These are phyloP conservation scores for Cladosporium oxysporum DNA, from an alignment of 2,329 filamentous ascomycete genomes.

Conservation along the genomic window DNA sequence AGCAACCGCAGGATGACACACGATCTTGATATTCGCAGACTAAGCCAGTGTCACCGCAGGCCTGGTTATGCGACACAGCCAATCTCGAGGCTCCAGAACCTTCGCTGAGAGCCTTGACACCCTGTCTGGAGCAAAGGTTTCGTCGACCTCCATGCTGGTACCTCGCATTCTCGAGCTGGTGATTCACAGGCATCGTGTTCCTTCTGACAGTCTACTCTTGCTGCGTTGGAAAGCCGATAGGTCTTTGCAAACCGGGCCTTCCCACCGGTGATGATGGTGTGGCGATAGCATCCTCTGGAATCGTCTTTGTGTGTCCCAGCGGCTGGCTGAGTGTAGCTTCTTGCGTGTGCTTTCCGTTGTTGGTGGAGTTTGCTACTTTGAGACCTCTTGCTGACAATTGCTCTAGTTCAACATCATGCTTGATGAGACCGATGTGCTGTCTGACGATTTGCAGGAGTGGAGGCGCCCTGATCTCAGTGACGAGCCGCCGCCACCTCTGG, in stretches of 20 bases:
- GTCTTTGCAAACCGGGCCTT: not conserved
- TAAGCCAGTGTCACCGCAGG: not conserved
- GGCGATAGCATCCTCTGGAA: not conserved
- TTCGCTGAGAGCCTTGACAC: not conserved
- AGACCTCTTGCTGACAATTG: conserved; percentile 13
- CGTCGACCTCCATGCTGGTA: not conserved
- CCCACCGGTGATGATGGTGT: not conserved
- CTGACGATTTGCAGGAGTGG: conserved; percentile 79
- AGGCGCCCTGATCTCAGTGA: conserved; percentile 75
- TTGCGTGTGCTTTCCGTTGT: not conserved
- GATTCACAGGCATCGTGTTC: not conserved
- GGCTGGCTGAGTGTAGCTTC: not conserved
- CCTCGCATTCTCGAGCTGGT: not conserved
- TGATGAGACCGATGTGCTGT: conserved; percentile 86
- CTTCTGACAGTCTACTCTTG: not conserved
- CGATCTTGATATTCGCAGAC: not conserved
- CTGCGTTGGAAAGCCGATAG: not conserved
- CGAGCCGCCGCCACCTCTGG: conserved; percentile 75
- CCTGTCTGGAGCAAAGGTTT: not conserved
- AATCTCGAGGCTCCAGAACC: not conserved
- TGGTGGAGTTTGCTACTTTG: not conserved
- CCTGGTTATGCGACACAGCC: not conserved
- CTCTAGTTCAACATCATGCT: conserved; percentile 89
- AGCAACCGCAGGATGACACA: not conserved
- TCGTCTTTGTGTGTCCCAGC: not conserved